Evolutionary conservation across 2,329 filamentous ascomycete genomes (phyloP).

Genomic region (Ceratocystis colombiana): DNA sequence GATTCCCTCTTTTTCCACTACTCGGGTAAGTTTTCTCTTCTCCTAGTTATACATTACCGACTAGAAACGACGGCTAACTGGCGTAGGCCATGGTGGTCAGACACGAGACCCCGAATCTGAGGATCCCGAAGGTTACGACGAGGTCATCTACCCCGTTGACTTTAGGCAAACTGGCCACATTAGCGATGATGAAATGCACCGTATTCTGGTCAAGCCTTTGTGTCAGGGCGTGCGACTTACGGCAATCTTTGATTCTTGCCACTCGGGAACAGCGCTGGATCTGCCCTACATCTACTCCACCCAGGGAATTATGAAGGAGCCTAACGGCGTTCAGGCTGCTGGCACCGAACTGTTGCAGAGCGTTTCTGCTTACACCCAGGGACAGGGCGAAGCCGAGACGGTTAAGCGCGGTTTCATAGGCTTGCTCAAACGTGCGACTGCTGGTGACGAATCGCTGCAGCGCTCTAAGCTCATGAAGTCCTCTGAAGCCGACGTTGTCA

Average conservation of each 20-base stretch:
- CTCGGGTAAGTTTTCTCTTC: conserved; percentile 51
- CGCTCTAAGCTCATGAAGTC: conserved; percentile 80
- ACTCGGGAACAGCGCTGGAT: conserved; percentile 56
- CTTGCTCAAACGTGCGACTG: conserved; percentile 45
- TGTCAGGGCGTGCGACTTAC: conserved; percentile 48
- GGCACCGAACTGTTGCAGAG: conserved; percentile 53
- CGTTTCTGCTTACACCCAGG: conserved; percentile 42
- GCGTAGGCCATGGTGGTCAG: conserved; percentile 66
- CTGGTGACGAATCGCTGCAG: conserved; percentile 70
- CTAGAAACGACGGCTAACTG: neutral
- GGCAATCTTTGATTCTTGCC: conserved; percentile 56
- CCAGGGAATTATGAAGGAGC: conserved; percentile 57
- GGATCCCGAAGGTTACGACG: conserved; percentile 71
- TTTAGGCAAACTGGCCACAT: conserved; percentile 72
- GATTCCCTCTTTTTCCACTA: conserved; percentile 98
- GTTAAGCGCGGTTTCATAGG: conserved; percentile 60
- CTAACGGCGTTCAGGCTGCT: conserved; percentile 57
- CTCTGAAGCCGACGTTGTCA: conserved; percentile 86
- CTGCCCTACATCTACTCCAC: conserved; percentile 60
- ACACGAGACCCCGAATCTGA: conserved; percentile 69
- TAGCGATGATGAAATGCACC: conserved; percentile 73
- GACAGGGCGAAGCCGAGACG: conserved; percentile 10
- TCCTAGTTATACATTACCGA: neutral
- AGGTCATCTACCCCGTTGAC: conserved; percentile 76
- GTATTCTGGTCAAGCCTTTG: conserved; percentile 55